Base-by-base conservation (phyloP, 2,329 filamentous ascomycete species). In the Graphilbum fragrans region DNA sequence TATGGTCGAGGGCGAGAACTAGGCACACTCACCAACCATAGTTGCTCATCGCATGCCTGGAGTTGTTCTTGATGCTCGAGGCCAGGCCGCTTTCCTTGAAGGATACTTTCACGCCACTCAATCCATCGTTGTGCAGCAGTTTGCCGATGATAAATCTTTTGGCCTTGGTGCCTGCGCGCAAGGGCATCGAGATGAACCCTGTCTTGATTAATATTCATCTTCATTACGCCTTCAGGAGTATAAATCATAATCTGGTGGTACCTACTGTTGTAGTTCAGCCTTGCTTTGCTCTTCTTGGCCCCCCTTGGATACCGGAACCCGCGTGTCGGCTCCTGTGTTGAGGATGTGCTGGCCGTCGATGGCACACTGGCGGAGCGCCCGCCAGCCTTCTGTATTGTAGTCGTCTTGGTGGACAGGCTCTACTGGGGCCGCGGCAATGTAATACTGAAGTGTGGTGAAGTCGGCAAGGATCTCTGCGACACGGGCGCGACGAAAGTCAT, bases 121-220 rank as follows among this genome's bases (percentile, higher is more conserved):
- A 79, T 56, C 75, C 77, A 80, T 50, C 67, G 60, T 56, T 76
- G 72, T 29, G 72, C 74, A 22, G 74, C 75, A 21, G 62, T 63
- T 54, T 80, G 77, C 27, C 75, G 67, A 44, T 76, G 62, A 49
- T 73, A 77, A 49, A 80, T 80, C 62, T 79, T 80, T 49, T 77
- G 75, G 22, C 62, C 74, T 52, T 79, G 72, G 56, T 80, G 77
- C 39, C 77, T 66, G 50, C 77, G 66, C 9, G 74, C 65, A 50
- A 69, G 76, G 19, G 74, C 72, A 50, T 81, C 77, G 33, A 80
- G 62, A 38, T 70, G 60, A 44, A 79, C 65, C 51, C 74, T 77
- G 21, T 31, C 18, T 12, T 18, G 29, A 37, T 47, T 33, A 37
- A 39, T 29, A 6, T 25, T 20, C 19, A 35, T 16, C 17, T 34